Base-by-base conservation (phyloP, 2,329 filamentous ascomycete genomes). In the Geosmithia putterillii region DNA sequence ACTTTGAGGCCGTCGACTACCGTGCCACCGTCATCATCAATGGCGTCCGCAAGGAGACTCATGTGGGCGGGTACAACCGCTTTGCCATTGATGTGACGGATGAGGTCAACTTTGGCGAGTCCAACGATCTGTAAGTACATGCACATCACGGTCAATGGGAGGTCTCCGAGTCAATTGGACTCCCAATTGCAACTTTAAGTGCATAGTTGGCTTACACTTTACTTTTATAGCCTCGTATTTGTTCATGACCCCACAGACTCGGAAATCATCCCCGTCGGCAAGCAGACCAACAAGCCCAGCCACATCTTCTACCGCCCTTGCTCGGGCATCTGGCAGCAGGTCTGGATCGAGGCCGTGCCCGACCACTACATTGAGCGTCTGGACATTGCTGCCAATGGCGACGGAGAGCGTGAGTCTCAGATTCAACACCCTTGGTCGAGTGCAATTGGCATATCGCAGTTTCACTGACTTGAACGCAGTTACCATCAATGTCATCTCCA, bases 251-350 rank as follows among this genome's bases (percentile, higher is more conserved):
- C 81, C 0, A 84, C 81, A 0, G 81, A 85, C 51, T 54, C 57
- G 23, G 64, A 65, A 2, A 68, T 79, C 12, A 79, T 81, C 37
- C 80, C 81, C 0, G 69, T 82, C 38, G 81, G 81, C 48, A 83
- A 84, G 55, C 80, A 83, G 55, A 73, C 70, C 0, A 53, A 71
- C 1, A 61, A 58, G 0, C 75, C 73, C 0, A 70, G 66, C 10
- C 74, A 79, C 50, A 86, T 86, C 46, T 86, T 82, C 57, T 86
- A 86, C 55, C 77, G 76, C 0, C 76, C 82, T 0, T 86, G 81
- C 54, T 81, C 77, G 28, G 82, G 82, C 5, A 85, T 86, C 48
- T 86, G 82, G 82, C 81, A 85, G 54, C 71, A 70, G 17, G 81
- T 86, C 0, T 86, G 81, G 81, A 61, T 86, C 2, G 76, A 83